Evolutionary conservation across 1,284 basidiomycete species (phyloP), one percentile per base, ranked within the genome.

Genomic region (Neotropicomus parvogracilis): DNA sequence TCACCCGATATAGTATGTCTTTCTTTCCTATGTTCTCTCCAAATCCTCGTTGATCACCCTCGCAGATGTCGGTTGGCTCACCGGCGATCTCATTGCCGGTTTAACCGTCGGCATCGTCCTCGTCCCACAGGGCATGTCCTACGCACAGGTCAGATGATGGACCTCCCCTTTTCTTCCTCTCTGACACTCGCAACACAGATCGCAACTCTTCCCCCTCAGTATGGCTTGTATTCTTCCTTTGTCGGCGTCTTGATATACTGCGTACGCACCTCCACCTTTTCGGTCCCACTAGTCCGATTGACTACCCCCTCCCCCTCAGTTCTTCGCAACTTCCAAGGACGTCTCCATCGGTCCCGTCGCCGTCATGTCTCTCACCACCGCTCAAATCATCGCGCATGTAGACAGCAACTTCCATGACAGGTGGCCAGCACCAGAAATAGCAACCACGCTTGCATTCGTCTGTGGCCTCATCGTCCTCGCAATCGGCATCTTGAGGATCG

Each of bases 281-380:
- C 24, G 44, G 44, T 13, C 13, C 6, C 8, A 19, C 44, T 48
- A 36, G 52, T 55, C 20, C 58, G 45, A 29, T 47, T 39, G n/a
- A n/a, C n/a, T n/a, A n/a, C 36, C 47, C 39, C 45, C 55, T 21
- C 36, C 46, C 38, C 45, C 55, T 21, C 57, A 90, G 85, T 79
- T 91, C 66, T 92, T 93, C 59, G 94, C 93, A 26, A 97, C 93
- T 0, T 92, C 91, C 35, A 97, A 97, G 68, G 94, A 97, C 72
- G 89, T 95, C 29, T 91, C 91, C 11, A 97, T 97, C 56, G 94
- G 94, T 43, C 94, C 94, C 3, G 94, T 95, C 54, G 95, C 95
- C 14, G 95, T 99, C 68, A 97, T 98, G 93, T 95, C 91, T 7
- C 80, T 97, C 46, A 89, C 91, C 29, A 84, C 86, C n/a, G 79